Percentiles rank a stretch among this genome's conserved stretches.
Evolutionary conservation across 1,139 yeast genomes (phyloP).

Genomic region (Pichia sp.): DNA sequence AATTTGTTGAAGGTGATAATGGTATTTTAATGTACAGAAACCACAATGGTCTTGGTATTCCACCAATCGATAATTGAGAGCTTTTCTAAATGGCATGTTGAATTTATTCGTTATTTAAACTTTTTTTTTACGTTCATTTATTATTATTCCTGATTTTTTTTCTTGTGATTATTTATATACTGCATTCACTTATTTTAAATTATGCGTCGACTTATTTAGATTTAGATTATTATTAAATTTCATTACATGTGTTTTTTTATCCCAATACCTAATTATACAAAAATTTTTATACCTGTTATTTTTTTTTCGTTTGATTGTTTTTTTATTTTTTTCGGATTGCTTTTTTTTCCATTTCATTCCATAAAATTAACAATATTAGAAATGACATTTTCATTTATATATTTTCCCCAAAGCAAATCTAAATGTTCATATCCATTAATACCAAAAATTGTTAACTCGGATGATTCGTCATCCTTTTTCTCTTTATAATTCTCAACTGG

Average conservation of each 20-base stretch:
- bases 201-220: too few relatives aligned
- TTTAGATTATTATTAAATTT: too few relatives aligned
- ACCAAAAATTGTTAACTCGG: slow-evolving; percentile 31
- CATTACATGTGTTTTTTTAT: too few relatives aligned
- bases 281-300: too few relatives aligned
- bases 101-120: neutral
- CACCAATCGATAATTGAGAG: slow-evolving; percentile 15
- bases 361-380: slow-evolving; percentile 45
- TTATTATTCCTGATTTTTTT: neutral
- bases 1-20: slow-evolving; percentile 74
- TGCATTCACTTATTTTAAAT: neutral
- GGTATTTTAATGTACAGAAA: slow-evolving; percentile 79
- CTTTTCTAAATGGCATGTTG: neutral
- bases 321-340: neutral
- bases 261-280: too few relatives aligned
- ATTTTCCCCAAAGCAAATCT: slow-evolving; percentile 83
- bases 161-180: too few relatives aligned
- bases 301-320: too few relatives aligned
- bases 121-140: neutral
- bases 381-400: slow-evolving; percentile 50
- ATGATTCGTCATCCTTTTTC: neutral
- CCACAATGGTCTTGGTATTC: slow-evolving; percentile 48
- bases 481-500: neutral
- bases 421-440: slow-evolving; percentile 70
- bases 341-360: neutral